These are phyloP conservation scores for Candida silvicultrix DNA, from an alignment of 805 yeast genomes.

Conservation along the genomic window DNA sequence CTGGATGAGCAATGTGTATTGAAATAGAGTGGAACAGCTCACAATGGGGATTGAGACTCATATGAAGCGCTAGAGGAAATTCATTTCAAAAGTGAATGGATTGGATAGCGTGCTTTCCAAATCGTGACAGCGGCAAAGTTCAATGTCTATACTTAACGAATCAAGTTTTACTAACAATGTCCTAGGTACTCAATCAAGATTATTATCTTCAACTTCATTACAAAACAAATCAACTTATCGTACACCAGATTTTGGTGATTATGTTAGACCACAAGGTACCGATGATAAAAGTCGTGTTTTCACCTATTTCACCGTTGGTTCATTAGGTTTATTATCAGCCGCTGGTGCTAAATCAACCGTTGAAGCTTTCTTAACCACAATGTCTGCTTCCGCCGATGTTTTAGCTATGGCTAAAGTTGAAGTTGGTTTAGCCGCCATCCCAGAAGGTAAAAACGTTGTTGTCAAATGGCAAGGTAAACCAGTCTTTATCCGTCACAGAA, in stretches of 20 bases:
- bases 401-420: constrained; percentile 99
- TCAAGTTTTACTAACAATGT: constrained; percentile 7
- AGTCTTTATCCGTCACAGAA: constrained; percentile 98
- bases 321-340: constrained; percentile 83
- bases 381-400: constrained; percentile 98
- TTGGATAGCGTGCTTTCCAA: too few species aligned
- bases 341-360: constrained; percentile 96
- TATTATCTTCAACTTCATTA: constrained; percentile 31
- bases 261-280: constrained; percentile 65
- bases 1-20: too few species aligned
- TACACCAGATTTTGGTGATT: constrained; percentile 84
- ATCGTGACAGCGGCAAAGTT: too few species aligned
- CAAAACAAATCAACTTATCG: constrained; percentile 70
- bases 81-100: too few species aligned
- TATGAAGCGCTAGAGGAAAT: too few species aligned
- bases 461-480: constrained; percentile 99
- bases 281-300: constrained; percentile 77
- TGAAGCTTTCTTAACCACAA: constrained; percentile 82
- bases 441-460: constrained; percentile 96
- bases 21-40: too few species aligned
- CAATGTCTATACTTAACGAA: too few species aligned
- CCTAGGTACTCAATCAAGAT: constrained; percentile 22
- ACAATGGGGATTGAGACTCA: too few species aligned
- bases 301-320: constrained; percentile 96
- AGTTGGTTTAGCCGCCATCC: constrained; percentile 87